These are phyloP conservation scores for Pseudocercospora macadamiae DNA, from an alignment of 2,329 filamentous ascomycete genomes.

Conservation along the genomic window DNA sequence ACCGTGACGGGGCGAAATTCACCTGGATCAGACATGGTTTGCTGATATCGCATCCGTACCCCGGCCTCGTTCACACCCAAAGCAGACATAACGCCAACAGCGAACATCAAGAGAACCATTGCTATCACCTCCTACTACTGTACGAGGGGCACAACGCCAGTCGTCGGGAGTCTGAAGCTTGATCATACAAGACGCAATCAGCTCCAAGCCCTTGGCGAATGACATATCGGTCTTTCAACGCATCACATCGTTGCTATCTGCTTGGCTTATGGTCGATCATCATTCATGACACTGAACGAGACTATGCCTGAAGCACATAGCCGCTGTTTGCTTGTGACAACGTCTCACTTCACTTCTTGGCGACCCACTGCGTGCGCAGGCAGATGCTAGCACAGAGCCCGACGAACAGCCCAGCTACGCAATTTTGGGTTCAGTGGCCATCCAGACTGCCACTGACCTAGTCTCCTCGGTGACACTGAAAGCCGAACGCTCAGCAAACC, in stretches of 20 bases:
- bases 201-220: conserved; percentile 19
- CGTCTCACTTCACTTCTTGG: conserved; percentile 27
- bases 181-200: conserved; percentile 4
- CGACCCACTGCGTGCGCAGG: conserved; percentile 23
- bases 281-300: conserved; percentile 14
- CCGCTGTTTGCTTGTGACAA: conserved; percentile 17
- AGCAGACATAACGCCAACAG: neutral
- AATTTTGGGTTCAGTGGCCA: conserved; percentile 6
- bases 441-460: too few relatives aligned
- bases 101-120: neutral
- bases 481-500: too few relatives aligned
- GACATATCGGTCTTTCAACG: conserved; percentile 20
- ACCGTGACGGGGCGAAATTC: neutral
- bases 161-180: conserved; percentile 3
- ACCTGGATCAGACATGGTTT: neutral
- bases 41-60: neutral
- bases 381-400: conserved; percentile 22
- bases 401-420: conserved; percentile 9
- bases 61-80: neutral
- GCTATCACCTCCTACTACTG: neutral
- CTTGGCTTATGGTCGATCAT: conserved; percentile 24
- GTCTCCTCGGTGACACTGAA: too few relatives aligned
- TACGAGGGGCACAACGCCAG: conserved; percentile 10
- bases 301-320: conserved; percentile 15
- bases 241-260: conserved; percentile 11